These are phyloP conservation scores for Serendipita vermifera DNA, from an alignment of 768 basidiomycete species.

Conservation along the genomic window DNA sequence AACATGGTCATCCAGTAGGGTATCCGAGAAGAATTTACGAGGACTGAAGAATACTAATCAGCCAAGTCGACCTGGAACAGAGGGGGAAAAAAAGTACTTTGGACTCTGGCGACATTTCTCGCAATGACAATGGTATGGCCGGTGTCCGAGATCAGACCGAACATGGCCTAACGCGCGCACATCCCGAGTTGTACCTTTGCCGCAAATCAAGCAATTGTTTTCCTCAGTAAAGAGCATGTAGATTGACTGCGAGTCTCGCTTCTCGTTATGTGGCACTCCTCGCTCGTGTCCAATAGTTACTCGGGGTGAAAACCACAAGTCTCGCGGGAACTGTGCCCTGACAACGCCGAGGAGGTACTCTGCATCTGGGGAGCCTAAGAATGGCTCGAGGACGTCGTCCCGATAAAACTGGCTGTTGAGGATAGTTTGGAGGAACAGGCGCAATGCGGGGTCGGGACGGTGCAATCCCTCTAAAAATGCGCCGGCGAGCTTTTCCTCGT, in stretches of 20 bases:
- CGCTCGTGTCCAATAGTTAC: too few relatives aligned
- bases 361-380: neutral
- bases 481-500: neutral
- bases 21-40: slow-evolving; percentile 8
- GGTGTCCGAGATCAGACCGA: neutral
- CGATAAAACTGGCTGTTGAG: neutral
- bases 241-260: neutral
- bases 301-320: neutral
- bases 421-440: neutral
- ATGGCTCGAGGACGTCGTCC: neutral
- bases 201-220: slow-evolving; percentile 2
- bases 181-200: neutral
- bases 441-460: neutral
- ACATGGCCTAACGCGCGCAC: neutral
- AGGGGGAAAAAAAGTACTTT: neutral
- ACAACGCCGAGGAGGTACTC: neutral
- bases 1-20: neutral
- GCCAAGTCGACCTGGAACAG: neutral
- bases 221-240: slow-evolving; percentile 8
- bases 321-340: neutral
- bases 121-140: slow-evolving; percentile 1
- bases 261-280: neutral
- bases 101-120: neutral
- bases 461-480: neutral
- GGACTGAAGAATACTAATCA: neutral